Evolutionary conservation across 495 filamentous ascomycete genomes (phyloP), one percentile per base, ranked within the genome.

Genomic region (Penicillium cinerascens): DNA sequence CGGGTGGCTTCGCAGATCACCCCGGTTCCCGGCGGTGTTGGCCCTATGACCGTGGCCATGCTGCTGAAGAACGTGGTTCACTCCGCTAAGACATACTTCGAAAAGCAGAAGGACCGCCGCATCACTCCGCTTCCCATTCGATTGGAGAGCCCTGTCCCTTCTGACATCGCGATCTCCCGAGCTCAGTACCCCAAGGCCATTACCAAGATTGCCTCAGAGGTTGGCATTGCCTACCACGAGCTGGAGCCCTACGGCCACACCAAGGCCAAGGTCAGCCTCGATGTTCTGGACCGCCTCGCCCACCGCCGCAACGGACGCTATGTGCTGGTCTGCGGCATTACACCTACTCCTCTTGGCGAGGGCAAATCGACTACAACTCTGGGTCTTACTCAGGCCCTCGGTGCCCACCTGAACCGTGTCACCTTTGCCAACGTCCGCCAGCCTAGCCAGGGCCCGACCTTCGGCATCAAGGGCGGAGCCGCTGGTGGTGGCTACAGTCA

Each of bases 291-390:
- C 68, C 82, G 93, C 43, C 82, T 98, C 9, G 78, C 83, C 18
- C 92, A 98, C 57, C 87, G 93, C 36, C 83, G 83, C 43, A 85
- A 98, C 64, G 93, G 93, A 23, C 82, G 85, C 49, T 98, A 98
- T 64, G 79, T 98, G 58, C 78, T 98, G 26, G 87, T 98, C 26
- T 88, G 89, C 46, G 93, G 93, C 60, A 97, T 98, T 53, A 98
- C 93, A 0, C 93, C 93, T 1, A 98, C 93, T 10, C 93, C 93
- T n/a, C 81, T 98, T 4, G 93, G 93, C 46, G 93, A 98, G 74
- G 93, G 93, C 52, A 98, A 98, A 69, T 97, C 93, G 6, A 98
- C 93, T 2, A 98, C 93, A n/a, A 98, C 93, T 13, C 84, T 98
- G 75, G 93, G 93, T 63, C 77, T 98, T 40, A 87, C 89, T 22